phyloP scores from a whole-genome alignment of 2,329 filamentous ascomycete genomes.

The Penicillium digitatum region DNA sequence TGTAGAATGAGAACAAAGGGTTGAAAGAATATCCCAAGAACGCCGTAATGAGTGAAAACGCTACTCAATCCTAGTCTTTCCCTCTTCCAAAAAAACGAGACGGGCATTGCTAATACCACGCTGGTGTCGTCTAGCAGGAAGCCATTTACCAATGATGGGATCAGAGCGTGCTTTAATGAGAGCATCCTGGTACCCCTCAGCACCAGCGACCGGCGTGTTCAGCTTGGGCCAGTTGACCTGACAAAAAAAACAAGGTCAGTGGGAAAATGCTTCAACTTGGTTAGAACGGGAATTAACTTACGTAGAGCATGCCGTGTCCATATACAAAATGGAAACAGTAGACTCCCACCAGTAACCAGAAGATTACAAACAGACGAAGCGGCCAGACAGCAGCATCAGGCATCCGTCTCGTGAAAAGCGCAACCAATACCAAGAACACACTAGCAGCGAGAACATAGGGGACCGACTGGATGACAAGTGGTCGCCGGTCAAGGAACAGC shows the following conservation, averaged over 20 bases:
- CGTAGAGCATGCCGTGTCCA: constrained; percentile 85
- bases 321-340: constrained; percentile 76
- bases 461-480: constrained; percentile 84
- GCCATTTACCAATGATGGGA: constrained; percentile 70
- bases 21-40: background rate
- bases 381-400: constrained; percentile 76
- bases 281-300: constrained; percentile 52
- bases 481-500: constrained; percentile 79
- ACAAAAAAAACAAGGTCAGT: background rate
- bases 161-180: constrained; percentile 78
- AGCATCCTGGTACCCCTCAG: constrained; percentile 84
- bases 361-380: constrained; percentile 72
- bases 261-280: constrained; percentile 2
- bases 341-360: constrained; percentile 67
- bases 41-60: background rate
- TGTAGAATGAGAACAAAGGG: constrained; percentile 7
- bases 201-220: constrained; percentile 79
- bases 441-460: constrained; percentile 87
- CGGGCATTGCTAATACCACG: constrained; percentile 77
- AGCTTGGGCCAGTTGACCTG: constrained; percentile 98
- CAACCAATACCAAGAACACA: constrained; percentile 75
- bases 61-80: constrained; percentile 92
- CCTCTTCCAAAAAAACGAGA: constrained; percentile 85
- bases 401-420: constrained; percentile 65
- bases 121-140: constrained; percentile 63